phyloP scores from a whole-genome alignment of 2,329 filamentous ascomycete species.

The Diaporthe velutina region DNA sequence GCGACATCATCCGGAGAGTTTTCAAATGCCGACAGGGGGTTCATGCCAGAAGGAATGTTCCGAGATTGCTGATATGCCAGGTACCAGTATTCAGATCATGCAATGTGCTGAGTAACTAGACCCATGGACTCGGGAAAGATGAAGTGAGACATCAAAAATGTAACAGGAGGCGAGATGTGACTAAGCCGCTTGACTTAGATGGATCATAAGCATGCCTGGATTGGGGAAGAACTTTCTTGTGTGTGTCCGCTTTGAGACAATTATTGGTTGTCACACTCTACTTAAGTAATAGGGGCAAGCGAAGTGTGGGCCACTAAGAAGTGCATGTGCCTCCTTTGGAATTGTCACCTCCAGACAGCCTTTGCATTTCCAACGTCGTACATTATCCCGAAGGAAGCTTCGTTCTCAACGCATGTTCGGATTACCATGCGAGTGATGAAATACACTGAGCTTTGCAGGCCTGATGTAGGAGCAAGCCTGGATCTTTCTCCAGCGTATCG shows the following conservation, averaged over 20 bases:
- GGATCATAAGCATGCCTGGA: background rate
- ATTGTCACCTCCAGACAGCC: background rate
- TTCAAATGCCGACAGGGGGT: background rate
- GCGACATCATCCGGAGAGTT: background rate
- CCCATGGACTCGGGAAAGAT: background rate
- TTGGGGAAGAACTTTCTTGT: background rate
- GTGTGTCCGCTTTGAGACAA: background rate
- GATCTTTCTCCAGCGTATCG: background rate
- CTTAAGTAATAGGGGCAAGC: no score
- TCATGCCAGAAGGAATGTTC: background rate
- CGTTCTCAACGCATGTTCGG: background rate
- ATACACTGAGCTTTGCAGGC: background rate
- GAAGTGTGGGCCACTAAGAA: background rate
- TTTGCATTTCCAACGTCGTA: background rate
- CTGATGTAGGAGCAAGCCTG: no score
- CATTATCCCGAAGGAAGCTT: no score
- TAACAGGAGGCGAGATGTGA: background rate
- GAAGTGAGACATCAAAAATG: constrained; percentile 10
- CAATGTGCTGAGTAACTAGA: constrained; percentile 13
- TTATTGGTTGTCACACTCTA: constrained; percentile 8
- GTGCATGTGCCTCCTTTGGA: background rate
- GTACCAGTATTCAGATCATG: background rate
- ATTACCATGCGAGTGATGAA: background rate
- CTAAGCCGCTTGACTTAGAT: constrained; percentile 8
- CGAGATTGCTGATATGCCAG: background rate